Evolutionary conservation across 805 yeast genomes (phyloP).

Genomic region (Wickerhamiella occidentalis): DNA sequence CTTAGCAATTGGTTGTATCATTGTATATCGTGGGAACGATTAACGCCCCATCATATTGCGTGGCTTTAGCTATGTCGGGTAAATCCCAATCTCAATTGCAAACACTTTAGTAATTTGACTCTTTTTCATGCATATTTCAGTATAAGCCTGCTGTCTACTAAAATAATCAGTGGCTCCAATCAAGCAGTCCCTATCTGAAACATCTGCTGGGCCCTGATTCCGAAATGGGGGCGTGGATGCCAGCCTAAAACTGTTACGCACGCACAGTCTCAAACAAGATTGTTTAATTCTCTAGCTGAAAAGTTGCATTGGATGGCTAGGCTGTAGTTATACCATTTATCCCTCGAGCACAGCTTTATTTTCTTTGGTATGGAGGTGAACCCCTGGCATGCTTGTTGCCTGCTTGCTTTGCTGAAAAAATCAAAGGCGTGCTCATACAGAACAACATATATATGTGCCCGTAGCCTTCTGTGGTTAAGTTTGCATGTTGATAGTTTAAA

Average conservation of each 20-base stretch:
- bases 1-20: background rate
- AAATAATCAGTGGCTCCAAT: background rate
- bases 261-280: background rate
- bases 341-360: background rate
- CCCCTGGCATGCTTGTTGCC: slow-evolving; percentile 2
- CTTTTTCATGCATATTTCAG: background rate
- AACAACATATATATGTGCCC: no score
- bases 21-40: background rate
- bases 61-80: no score
- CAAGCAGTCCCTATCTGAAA: background rate
- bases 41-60: background rate
- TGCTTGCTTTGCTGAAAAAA: slow-evolving; percentile 1
- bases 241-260: background rate
- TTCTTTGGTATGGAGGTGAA: background rate
- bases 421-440: no score
- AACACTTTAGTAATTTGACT: no score
- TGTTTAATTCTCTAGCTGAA: background rate
- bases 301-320: no score
- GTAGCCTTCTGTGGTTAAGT: no score
- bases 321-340: background rate
- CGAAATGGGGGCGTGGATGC: background rate
- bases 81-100: background rate
- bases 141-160: background rate
- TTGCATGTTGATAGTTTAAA: no score
- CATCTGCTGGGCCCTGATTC: background rate